Conservation (phyloP, 2,329 filamentous ascomycete genomes). For the Trichoderma harzianum region DNA sequence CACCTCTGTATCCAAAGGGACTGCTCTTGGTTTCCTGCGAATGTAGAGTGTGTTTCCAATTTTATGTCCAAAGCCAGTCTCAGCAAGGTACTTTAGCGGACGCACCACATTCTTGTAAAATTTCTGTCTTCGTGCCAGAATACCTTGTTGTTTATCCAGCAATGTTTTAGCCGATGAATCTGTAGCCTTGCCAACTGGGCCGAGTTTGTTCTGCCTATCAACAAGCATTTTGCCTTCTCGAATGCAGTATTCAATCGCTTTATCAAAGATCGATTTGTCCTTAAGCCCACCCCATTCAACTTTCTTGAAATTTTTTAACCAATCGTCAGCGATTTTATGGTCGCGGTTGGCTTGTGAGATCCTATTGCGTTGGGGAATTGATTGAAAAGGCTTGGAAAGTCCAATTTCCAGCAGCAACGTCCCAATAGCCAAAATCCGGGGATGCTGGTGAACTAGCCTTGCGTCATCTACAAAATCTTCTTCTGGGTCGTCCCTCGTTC, state of each 20-base stretch:
- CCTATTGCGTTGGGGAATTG: background rate
- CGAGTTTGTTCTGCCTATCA: background rate
- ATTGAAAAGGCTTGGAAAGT: background rate
- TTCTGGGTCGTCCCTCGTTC: background rate
- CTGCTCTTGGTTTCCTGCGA: background rate
- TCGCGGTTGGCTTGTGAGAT: background rate
- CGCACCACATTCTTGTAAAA: background rate
- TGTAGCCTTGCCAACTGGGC: background rate
- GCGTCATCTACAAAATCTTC: background rate
- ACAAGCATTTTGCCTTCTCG: background rate
- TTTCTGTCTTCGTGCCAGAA: background rate
- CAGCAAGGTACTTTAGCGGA: background rate
- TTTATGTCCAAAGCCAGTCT: background rate
- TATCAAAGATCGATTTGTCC: background rate
- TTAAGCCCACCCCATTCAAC: background rate
- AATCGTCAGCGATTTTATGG: background rate
- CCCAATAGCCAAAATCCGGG: background rate
- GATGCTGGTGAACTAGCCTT: background rate
- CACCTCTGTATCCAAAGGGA: background rate
- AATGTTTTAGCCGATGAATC: background rate
- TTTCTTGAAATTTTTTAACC: background rate
- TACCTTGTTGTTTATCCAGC: background rate
- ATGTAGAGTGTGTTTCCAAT: background rate
- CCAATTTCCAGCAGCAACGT: background rate
- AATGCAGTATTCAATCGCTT: background rate